phyloP scores from a whole-genome alignment of 2,329 filamentous ascomycete species.

The Chrysoporthe puriensis region DNA sequence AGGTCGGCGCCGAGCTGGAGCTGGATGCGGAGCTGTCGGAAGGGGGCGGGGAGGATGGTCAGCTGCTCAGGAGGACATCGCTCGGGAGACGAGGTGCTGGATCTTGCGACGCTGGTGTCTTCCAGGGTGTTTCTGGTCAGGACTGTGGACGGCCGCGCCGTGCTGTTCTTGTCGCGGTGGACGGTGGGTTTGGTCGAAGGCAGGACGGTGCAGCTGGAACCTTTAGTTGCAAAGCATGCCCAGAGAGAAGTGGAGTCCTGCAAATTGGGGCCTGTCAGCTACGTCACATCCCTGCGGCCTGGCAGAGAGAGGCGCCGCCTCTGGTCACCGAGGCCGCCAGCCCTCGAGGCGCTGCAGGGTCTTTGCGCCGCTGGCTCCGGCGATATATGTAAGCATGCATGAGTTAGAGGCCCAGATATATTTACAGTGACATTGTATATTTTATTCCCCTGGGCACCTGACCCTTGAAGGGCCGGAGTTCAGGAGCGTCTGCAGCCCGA shows the following conservation, averaged over 20 bases:
- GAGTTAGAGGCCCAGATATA: background rate
- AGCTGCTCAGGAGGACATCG: conserved; percentile 18
- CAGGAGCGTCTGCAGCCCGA: background rate
- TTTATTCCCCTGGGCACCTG: background rate
- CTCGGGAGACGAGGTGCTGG: background rate
- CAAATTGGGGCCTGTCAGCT: conserved; percentile 17
- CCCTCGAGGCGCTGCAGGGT: background rate
- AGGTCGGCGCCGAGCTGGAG: background rate
- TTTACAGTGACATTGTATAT: background rate
- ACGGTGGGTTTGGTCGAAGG: background rate
- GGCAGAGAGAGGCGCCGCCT: background rate
- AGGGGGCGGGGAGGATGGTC: conserved; percentile 7
- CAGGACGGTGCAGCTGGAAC: conserved; percentile 1
- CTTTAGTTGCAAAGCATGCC: conserved; percentile 13
- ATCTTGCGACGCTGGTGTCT: background rate
- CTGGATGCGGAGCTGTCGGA: conserved; percentile 8
- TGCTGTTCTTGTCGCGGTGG: background rate
- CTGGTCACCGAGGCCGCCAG: background rate
- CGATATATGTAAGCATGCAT: background rate
- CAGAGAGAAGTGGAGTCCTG: conserved; percentile 11
- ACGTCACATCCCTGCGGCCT: conserved; percentile 4
- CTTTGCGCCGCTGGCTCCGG: background rate
- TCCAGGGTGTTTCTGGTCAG: background rate
- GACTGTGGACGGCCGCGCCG: background rate
- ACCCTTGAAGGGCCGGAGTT: background rate